Percentiles rank a stretch among this genome's conserved stretches.
phyloP scores from a whole-genome alignment of 2,329 filamentous ascomycete genomes.

The Stylonectria norvegica region DNA sequence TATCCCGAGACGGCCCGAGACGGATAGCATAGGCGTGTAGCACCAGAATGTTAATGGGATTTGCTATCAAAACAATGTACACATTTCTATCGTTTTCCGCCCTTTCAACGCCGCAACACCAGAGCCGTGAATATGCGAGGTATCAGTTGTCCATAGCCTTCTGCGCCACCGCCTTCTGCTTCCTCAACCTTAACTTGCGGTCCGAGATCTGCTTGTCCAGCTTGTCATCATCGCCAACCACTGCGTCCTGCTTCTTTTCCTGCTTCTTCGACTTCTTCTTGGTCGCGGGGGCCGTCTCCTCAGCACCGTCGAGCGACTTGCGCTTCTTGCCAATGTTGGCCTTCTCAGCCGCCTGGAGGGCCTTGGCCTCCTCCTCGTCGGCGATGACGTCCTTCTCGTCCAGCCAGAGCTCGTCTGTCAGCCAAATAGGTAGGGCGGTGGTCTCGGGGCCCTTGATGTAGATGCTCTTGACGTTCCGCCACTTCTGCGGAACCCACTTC shows the following conservation, averaged over 20 bases:
- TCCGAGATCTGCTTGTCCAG: conserved; percentile 59
- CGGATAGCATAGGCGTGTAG: conserved; percentile 13
- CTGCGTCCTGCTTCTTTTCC: conserved; percentile 29
- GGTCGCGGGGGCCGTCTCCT: conserved; percentile 43
- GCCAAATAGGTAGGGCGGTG: conserved; percentile 87
- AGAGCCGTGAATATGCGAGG: conserved; percentile 26
- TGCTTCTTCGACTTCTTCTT: conserved; percentile 40
- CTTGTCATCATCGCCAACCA: conserved; percentile 49
- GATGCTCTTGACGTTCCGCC: conserved; percentile 78
- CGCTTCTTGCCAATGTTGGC: conserved; percentile 64
- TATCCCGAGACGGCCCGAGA: too few species aligned
- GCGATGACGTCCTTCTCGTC: conserved; percentile 73
- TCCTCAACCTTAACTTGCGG: conserved; percentile 55
- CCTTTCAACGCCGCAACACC: conserved; percentile 34
- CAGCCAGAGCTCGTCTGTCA: conserved; percentile 87
- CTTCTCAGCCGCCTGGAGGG: conserved; percentile 41
- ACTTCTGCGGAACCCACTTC: conserved; percentile 80
- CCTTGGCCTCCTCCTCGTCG: conserved; percentile 49
- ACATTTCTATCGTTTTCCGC: conserved; percentile 21
- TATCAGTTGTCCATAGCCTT: conserved; percentile 46
- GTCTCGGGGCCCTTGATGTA: conserved; percentile 91
- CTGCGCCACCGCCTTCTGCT: conserved; percentile 57
- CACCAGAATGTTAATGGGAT: conserved; percentile 15
- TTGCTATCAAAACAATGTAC: conserved; percentile 10
- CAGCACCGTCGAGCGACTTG: conserved; percentile 45